A percentile compares a stretch with the other conserved stretches of the same genome.
Evolutionary conservation across 495 filamentous ascomycete genomes (phyloP).

Genomic region (Talaromyces wortmannii): DNA sequence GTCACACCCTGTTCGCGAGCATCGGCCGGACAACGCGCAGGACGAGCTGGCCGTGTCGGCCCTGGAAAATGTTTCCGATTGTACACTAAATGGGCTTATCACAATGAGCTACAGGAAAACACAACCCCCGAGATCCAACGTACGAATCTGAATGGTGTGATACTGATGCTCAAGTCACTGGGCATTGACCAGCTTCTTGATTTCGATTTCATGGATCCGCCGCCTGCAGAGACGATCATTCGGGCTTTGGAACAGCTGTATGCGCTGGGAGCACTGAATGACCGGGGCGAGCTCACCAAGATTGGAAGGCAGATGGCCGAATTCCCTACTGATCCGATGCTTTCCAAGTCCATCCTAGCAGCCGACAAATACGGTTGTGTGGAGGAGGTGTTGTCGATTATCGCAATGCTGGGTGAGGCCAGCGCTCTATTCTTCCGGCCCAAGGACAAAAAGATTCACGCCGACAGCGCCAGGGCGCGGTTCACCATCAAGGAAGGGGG

Average conservation of each 20-base stretch:
- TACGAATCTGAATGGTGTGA: conserved; percentile 76
- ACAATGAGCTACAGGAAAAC: conserved; percentile 89
- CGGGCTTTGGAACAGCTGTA: conserved; percentile 88
- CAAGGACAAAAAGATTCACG: conserved; percentile 96
- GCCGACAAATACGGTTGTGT: conserved; percentile 85
- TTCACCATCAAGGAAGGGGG: conserved; percentile 93
- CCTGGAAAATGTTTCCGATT: conserved; percentile 93
- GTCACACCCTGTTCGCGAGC: conserved; percentile 92
- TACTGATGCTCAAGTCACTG: conserved; percentile 80
- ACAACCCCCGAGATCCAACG: conserved; percentile 94
- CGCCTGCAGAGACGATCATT: conserved; percentile 85
- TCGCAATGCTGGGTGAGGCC: conserved; percentile 88
- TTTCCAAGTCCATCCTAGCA: conserved; percentile 86
- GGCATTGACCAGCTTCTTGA: conserved; percentile 92
- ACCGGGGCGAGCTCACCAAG: conserved; percentile 84
- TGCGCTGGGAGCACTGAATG: conserved; percentile 82
- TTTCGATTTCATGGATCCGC: conserved; percentile 96
- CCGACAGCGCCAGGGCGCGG: conserved; percentile 83
- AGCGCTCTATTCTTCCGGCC: conserved; percentile 90
- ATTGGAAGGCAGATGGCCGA: conserved; percentile 94
- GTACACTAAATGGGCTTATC: conserved; percentile 91
- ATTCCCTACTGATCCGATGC: conserved; percentile 91
- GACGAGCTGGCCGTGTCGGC: conserved; percentile 85
- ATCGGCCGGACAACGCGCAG: conserved; percentile 86
- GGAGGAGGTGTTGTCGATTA: conserved; percentile 89